Base-by-base conservation (phyloP, 257 asterid species). In the Gentiana straminea region DNA sequence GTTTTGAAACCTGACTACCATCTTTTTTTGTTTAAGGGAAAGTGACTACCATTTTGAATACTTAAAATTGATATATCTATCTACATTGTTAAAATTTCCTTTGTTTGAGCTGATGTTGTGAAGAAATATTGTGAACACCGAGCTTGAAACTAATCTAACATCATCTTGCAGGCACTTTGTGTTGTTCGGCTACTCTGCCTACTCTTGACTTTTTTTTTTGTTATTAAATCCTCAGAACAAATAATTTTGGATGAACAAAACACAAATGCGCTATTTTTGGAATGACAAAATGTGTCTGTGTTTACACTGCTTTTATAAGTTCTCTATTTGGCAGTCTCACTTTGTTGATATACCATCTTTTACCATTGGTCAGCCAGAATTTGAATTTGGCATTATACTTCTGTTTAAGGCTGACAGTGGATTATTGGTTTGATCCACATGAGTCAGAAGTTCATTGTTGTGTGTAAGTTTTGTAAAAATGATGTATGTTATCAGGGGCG, bases 91-190 rank as follows among this genome's bases (percentile, higher is more conserved):
- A 57, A 11, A 2, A n/a, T 4, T 53, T 38, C 24, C 32, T 49
- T 46, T 7, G 8, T 39, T 56, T n/a, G 7, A 52, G 33, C 37
- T 36, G 44, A 48, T 33, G 8, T 35, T 35, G 5, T 4, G 41
- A 62, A 53, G 41, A 34, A 35, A 33, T 47, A n/a, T 13, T 34
- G 4, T 55, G 45, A 64, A 57, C 55, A 59, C 47, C 13, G 4
- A 37, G 6, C 44, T 58, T 43, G 8, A 58, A 32, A 3, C 24
- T 33, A 24, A 24, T 24, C 24, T 24, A 24, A 24, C 24, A 24
- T 24, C 24, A 24, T 24, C 24, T 24, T 24, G 24, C 24, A n/a
- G 45, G 34, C 51, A 1, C 34, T 24, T 48, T 35, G 4, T 35
- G 52, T 54, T 48, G 11, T 51, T 52, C 11, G 24, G 37, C 35